These are phyloP conservation scores for Logfia minima DNA, from an alignment of 129 eudicot genomes.

Conservation along the genomic window DNA sequence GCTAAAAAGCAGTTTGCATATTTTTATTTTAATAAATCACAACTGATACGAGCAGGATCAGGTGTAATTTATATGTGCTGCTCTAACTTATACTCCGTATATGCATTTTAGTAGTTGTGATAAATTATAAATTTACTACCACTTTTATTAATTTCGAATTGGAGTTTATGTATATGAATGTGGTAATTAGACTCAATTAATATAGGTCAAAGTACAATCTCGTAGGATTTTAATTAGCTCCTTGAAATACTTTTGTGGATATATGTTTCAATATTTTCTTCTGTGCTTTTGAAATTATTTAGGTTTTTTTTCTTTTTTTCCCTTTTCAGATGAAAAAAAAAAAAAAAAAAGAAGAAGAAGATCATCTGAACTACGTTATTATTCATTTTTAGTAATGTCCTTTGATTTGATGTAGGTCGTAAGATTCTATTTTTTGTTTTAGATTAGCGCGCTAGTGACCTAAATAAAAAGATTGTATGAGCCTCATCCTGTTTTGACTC, in stretches of 20 bases:
- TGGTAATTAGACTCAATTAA: neutral
- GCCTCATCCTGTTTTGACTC: neutral
- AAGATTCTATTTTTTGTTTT: too few relatives aligned
- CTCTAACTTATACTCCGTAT: slow-evolving; percentile 15
- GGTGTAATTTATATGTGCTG: neutral
- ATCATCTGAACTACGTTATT: too few relatives aligned
- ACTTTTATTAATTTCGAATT: neutral
- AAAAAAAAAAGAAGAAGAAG: too few relatives aligned
- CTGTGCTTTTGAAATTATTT: neutral
- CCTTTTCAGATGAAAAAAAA: too few relatives aligned
- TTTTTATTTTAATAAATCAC: neutral
- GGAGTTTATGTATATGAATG: too few relatives aligned
- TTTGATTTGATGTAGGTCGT: too few relatives aligned
- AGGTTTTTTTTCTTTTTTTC: neutral
- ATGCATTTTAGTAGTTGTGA: neutral
- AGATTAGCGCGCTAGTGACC: neutral
- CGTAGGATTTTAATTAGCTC: neutral
- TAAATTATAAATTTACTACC: neutral
- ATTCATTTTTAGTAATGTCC: too few relatives aligned
- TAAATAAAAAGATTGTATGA: too few relatives aligned
- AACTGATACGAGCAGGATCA: slow-evolving; percentile 8
- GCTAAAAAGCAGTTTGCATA: neutral
- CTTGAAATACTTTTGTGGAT: neutral
- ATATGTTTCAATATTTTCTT: neutral
- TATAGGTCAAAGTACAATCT: neutral